Base-by-base conservation (phyloP, 2,329 filamentous ascomycete genomes). In the Microdochium trichocladiopsis region DNA sequence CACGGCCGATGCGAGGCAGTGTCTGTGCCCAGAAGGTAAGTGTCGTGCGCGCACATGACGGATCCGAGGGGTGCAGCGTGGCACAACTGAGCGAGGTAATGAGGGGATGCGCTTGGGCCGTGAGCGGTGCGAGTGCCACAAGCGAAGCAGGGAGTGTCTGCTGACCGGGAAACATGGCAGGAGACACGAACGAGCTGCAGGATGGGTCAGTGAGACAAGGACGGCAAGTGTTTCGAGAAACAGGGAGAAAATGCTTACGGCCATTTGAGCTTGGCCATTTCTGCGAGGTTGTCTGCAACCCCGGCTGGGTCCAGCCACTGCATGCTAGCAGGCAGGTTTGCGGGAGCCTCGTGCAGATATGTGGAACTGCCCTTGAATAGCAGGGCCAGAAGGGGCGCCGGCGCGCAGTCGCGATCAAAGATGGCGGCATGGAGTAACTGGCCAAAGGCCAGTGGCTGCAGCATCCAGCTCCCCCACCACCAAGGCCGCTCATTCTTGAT, bases 71-170 rank as follows among this genome's bases (percentile, higher is more conserved):
- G 66, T 99, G 93, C 2, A 97, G 82, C 2, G 93, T 79, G 1
- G 93, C 93, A 70, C 94, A 99, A 45, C 90, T 93, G 21, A 96
- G 82, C 24, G 85, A 87, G 10, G 82, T 85, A 66, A 95, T 93
- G 43, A 90, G 83, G 1, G 93, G 93, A 63, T 97, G 93, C 0
- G 93, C 93, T 25, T 87, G 82, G 1, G 87, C 85, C 1, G 90
- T 90, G 51, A 97, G 82, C 1, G 91, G 88, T 0, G 86, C 78
- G 52, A 96, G 85, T 12, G 79, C 72, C 22, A 76, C 66, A n/a
- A 95, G 78, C 3, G 84, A 75, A 3, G 79, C 65, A 0, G 88
- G 83, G 0, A 95, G 81, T 2, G 80, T 83, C 48, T 80, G 78
- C 60, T 83, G 83, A 56, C 76, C 76, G 0, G 92, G 92, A 69